These are phyloP conservation scores for Talaromyces sp. DNA, from an alignment of 2,329 filamentous ascomycete genomes.

Conservation along the genomic window DNA sequence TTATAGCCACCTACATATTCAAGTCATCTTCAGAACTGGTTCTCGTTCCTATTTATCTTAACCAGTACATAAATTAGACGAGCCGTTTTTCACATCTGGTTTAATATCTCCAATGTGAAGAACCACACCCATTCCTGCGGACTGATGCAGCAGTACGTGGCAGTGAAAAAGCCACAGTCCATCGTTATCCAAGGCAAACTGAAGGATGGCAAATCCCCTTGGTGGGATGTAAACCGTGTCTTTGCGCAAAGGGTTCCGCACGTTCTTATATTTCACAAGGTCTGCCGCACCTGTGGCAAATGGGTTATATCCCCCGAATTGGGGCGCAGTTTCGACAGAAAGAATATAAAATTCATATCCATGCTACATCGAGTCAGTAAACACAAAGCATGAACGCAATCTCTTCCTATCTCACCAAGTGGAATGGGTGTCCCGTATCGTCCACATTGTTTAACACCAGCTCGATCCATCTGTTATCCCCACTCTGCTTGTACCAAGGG, in stretches of 20 bases:
- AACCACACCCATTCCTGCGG: conserved; percentile 38
- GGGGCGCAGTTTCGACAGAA: not conserved
- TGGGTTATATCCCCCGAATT: not conserved
- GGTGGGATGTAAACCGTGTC: conserved; percentile 52
- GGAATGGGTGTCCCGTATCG: conserved; percentile 39
- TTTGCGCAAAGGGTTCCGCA: conserved; percentile 19
- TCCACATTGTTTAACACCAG: conserved; percentile 47
- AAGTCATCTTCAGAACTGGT: not conserved
- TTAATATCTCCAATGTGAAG: not conserved
- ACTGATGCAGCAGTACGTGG: conserved; percentile 47
- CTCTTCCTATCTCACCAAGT: not conserved
- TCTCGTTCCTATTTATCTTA: not conserved
- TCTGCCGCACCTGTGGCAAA: not conserved
- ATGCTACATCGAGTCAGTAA: not conserved
- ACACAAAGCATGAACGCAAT: not conserved
- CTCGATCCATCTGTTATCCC: conserved; percentile 35
- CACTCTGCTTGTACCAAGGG: not conserved
- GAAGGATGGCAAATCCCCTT: conserved; percentile 49
- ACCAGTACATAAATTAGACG: not conserved
- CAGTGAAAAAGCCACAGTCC: conserved; percentile 47
- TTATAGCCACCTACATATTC: too few species aligned
- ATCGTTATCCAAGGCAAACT: conserved; percentile 51
- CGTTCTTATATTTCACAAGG: not conserved
- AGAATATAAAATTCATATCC: not conserved
- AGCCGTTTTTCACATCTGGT: not conserved